These are phyloP conservation scores for Malus hybrid DNA, from an alignment of 331 rosid genomes.

Conservation along the genomic window DNA sequence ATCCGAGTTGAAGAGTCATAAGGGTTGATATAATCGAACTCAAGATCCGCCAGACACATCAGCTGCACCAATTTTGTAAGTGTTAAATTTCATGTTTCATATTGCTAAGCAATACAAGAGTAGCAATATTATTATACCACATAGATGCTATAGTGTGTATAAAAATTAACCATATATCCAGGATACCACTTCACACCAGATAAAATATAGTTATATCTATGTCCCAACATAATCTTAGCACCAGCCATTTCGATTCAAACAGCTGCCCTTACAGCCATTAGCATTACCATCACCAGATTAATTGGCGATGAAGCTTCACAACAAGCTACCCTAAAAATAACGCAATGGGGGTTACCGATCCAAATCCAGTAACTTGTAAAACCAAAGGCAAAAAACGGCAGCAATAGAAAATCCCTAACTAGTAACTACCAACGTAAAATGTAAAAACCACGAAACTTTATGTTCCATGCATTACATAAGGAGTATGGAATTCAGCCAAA, in stretches of 20 bases:
- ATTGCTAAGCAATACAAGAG: background rate
- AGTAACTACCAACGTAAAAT: background rate
- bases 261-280: background rate
- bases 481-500: background rate
- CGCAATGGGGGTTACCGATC: background rate
- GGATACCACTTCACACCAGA: too few relatives aligned
- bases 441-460: background rate
- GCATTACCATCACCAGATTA: background rate
- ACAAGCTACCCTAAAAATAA: background rate
- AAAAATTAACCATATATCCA: background rate
- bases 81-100: background rate
- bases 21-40: conserved; percentile 92
- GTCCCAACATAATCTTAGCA: background rate
- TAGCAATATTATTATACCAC: background rate
- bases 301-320: background rate
- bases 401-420: background rate
- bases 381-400: background rate
- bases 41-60: conserved; percentile 91
- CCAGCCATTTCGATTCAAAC: background rate
- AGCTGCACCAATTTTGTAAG: conserved; percentile 46
- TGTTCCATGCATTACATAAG: background rate
- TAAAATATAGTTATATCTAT: background rate
- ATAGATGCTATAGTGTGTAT: too few relatives aligned
- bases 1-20: conserved; percentile 71
- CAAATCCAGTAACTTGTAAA: background rate